These are phyloP conservation scores for Thalassiosira hispida DNA, from an alignment of 352 stramenopile species.

Conservation along the genomic window DNA sequence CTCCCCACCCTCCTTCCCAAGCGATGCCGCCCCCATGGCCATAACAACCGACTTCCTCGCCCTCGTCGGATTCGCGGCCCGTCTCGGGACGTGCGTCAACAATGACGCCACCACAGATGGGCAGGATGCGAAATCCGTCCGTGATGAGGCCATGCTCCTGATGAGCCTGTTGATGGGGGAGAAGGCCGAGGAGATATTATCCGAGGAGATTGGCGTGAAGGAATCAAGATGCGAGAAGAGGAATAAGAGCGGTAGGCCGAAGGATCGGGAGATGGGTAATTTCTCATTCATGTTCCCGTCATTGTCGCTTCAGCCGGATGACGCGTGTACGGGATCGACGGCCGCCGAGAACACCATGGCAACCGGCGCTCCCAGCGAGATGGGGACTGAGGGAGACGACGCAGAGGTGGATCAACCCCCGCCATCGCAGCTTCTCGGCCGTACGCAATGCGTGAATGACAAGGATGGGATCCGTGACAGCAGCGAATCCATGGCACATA, in stretches of 20 bases:
- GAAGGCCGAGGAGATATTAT: slow-evolving; percentile 51
- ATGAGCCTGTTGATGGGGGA: slow-evolving; percentile 74
- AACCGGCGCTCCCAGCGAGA: background rate
- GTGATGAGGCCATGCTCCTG: slow-evolving; percentile 74
- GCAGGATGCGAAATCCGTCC: slow-evolving; percentile 52
- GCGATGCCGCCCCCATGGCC: slow-evolving; percentile 6
- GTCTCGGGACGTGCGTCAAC: slow-evolving; percentile 51
- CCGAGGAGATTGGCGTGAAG: slow-evolving; percentile 38
- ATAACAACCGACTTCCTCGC: slow-evolving; percentile 58
- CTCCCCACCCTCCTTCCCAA: slow-evolving; percentile 2
- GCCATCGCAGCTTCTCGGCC: slow-evolving; percentile 60
- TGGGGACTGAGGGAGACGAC: background rate
- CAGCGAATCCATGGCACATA: slow-evolving; percentile 70
- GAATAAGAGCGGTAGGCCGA: slow-evolving; percentile 1
- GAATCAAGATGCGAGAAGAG: slow-evolving; percentile 15
- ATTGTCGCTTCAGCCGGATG: slow-evolving; percentile 61
- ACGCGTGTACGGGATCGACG: too few relatives aligned
- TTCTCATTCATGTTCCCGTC: slow-evolving; percentile 79
- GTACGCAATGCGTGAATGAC: slow-evolving; percentile 66
- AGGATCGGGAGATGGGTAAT: slow-evolving; percentile 21
- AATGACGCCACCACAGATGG: slow-evolving; percentile 55
- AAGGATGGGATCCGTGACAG: slow-evolving; percentile 66
- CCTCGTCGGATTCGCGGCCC: slow-evolving; percentile 63
- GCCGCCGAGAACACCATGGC: background rate
- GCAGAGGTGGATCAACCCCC: background rate